phyloP scores from a whole-genome alignment of 306 rosid species.

The Luffa acutangula region DNA sequence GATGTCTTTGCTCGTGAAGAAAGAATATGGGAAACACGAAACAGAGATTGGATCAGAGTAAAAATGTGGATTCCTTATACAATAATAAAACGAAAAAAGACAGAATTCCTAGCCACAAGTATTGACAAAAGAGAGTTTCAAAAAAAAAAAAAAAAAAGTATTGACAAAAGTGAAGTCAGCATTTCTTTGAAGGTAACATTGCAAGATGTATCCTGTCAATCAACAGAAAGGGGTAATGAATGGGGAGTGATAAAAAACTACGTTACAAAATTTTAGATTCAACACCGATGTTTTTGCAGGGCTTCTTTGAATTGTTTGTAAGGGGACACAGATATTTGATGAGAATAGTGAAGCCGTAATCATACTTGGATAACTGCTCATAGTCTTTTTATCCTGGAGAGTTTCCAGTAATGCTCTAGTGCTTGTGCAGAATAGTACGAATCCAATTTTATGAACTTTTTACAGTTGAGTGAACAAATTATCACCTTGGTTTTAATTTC shows the following conservation, averaged over 20 bases:
- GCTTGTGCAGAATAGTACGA: neutral
- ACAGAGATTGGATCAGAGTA: neutral
- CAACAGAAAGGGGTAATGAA: neutral
- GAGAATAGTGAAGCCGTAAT: neutral
- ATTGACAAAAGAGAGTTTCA: conserved; percentile 2
- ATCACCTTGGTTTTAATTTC: neutral
- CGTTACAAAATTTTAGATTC: neutral
- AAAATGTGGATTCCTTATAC: neutral
- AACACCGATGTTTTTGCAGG: neutral
- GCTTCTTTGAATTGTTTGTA: neutral
- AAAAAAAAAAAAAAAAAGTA: too few species aligned
- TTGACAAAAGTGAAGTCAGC: neutral
- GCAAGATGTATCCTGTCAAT: neutral
- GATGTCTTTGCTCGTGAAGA: neutral
- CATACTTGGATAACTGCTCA: neutral
- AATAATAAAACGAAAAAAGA: neutral
- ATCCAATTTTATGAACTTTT: neutral
- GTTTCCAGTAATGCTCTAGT: neutral
- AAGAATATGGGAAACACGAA: neutral
- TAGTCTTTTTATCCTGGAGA: neutral
- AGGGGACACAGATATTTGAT: neutral
- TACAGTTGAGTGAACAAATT: neutral
- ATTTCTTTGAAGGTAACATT: neutral
- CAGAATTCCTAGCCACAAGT: neutral
- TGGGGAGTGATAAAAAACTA: neutral